Evolutionary conservation across 1,284 basidiomycete genomes (phyloP).

Genomic region (Marasmius fiardii): DNA sequence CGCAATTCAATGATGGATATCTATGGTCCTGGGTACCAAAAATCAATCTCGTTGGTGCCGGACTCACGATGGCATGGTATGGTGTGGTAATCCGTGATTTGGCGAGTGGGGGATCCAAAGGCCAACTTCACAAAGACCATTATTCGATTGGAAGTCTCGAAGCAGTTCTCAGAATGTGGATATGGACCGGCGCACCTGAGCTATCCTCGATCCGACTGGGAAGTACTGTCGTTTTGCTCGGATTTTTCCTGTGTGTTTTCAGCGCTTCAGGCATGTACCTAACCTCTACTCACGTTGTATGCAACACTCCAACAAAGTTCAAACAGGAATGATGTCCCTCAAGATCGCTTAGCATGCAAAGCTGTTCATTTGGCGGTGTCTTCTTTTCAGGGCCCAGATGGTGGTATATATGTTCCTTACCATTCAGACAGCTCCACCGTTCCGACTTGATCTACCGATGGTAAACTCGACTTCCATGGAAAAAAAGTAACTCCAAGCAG

Average conservation of each 20-base stretch:
- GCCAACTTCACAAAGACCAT: slow-evolving; percentile 18
- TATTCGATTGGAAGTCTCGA: slow-evolving; percentile 32
- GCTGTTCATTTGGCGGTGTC: no score
- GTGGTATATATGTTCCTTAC: no score
- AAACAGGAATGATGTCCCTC: no score
- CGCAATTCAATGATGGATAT: slow-evolving; percentile 19
- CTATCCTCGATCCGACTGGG: background rate
- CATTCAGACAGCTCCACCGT: no score
- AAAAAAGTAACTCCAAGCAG: no score
- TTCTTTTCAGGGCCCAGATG: no score
- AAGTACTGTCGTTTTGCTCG: background rate
- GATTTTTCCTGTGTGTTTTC: background rate
- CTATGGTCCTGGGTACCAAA: slow-evolving; percentile 29
- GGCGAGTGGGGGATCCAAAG: slow-evolving; percentile 26
- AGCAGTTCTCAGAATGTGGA: slow-evolving; percentile 41
- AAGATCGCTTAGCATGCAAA: no score
- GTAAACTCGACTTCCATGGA: no score
- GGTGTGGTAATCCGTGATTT: slow-evolving; percentile 46
- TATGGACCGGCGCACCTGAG: slow-evolving; percentile 27
- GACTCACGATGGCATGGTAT: slow-evolving; percentile 58
- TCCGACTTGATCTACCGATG: no score
- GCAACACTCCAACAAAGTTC: no score
- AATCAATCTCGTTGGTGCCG: slow-evolving; percentile 54
- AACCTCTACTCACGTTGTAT: no score
- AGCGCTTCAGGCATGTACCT: background rate